Evolutionary conservation across 202 grass and related monocot genomes (phyloP).

Genomic region (Miscanthus sacchariflorus): DNA sequence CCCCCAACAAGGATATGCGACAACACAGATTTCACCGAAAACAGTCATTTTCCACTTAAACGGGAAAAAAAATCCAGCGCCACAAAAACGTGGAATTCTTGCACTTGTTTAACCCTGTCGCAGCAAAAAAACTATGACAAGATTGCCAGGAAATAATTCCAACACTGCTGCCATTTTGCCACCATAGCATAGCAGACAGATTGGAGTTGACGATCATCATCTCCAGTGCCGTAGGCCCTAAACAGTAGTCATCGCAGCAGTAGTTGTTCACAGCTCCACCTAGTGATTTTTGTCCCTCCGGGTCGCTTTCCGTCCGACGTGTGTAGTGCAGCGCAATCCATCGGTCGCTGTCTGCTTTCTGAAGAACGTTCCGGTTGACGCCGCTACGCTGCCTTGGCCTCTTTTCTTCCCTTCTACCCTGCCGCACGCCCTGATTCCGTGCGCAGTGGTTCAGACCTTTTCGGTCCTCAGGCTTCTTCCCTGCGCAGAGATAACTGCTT

Average conservation of each 20-base stretch:
- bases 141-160: not conserved
- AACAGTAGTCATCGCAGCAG: not conserved
- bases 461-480: slow-evolving; percentile 38
- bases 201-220: slow-evolving; percentile 5
- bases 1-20: not conserved
- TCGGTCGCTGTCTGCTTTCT: slow-evolving; percentile 28
- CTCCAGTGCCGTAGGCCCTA: not conserved
- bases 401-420: not conserved
- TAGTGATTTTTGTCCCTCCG: not conserved
- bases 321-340: slow-evolving; percentile 38
- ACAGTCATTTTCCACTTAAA: not conserved
- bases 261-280: not conserved
- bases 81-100: not conserved
- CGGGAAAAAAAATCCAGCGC: not conserved
- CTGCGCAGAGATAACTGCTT: not conserved
- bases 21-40: not conserved
- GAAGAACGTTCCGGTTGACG: slow-evolving; percentile 27
- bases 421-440: not conserved
- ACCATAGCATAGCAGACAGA: slow-evolving; percentile 4
- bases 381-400: slow-evolving; percentile 21
- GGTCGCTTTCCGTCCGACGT: slow-evolving; percentile 46
- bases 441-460: slow-evolving; percentile 24
- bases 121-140: not conserved
- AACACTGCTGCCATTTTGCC: no score
- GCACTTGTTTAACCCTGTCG: not conserved